A percentile compares a stretch with the other conserved stretches of the same genome.
These are phyloP conservation scores for Paraconiothyrium brasiliense DNA, from an alignment of 2,329 filamentous ascomycete genomes.

Conservation along the genomic window DNA sequence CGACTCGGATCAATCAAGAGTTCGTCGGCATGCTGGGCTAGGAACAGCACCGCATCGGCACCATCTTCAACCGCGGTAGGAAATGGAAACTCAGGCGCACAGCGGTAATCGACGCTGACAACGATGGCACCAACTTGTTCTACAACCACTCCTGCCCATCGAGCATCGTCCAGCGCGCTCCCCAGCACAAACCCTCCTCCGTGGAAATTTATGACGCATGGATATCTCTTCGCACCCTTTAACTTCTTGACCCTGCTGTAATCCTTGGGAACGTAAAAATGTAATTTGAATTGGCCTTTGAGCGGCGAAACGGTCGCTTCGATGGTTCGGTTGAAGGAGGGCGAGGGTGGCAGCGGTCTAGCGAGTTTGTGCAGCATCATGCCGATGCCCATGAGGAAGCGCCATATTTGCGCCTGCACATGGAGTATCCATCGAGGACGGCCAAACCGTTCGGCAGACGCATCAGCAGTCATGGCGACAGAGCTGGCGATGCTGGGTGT, in stretches of 20 bases:
- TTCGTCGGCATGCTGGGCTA: conserved; percentile 64
- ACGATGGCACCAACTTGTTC: conserved; percentile 66
- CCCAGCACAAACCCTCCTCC: conserved; percentile 71
- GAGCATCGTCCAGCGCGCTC: conserved; percentile 66
- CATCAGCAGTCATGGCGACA: conserved; percentile 32
- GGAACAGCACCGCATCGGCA: conserved; percentile 68
- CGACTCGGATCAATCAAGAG: conserved; percentile 66
- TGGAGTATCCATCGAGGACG: conserved; percentile 68
- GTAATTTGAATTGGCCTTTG: conserved; percentile 61
- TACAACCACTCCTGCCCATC: conserved; percentile 67
- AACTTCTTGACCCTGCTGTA: conserved; percentile 56
- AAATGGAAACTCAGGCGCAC: conserved; percentile 69
- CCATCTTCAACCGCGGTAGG: conserved; percentile 72
- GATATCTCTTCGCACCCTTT: conserved; percentile 58
- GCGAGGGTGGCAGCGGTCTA: conserved; percentile 67
- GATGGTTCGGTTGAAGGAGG: conserved; percentile 67
- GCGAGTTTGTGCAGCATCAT: conserved; percentile 74
- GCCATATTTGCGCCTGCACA: conserved; percentile 72
- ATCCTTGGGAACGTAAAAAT: conserved; percentile 69
- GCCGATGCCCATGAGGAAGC: conserved; percentile 72
- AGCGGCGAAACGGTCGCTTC: conserved; percentile 58
- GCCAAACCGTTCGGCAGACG: conserved; percentile 29
- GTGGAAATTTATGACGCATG: conserved; percentile 71
- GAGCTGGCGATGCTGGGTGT: neutral
- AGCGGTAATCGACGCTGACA: conserved; percentile 69